These are phyloP conservation scores for Aspergillus carlsbadensis DNA, from an alignment of 495 filamentous ascomycete species.

Conservation along the genomic window DNA sequence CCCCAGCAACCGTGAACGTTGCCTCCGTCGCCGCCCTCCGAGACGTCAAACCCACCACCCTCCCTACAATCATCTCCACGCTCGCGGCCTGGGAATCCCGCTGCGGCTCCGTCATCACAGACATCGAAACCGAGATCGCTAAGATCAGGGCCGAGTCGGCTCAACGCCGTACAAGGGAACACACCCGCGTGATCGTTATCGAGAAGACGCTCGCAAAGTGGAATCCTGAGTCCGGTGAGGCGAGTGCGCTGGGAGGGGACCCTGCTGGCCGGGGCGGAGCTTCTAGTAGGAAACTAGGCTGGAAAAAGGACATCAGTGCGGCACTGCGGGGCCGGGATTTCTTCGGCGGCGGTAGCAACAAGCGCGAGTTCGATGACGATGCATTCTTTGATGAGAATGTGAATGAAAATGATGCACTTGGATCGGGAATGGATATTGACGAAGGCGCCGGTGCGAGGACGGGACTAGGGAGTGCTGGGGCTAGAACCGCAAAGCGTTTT, in stretches of 20 bases:
- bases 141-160: slow-evolving; percentile 55
- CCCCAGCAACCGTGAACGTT: slow-evolving; percentile 67
- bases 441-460: slow-evolving; percentile 33
- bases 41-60: slow-evolving; percentile 70
- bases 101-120: slow-evolving; percentile 70
- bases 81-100: slow-evolving; percentile 73
- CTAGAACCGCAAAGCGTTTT: slow-evolving; percentile 40
- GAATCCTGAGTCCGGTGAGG: slow-evolving; percentile 15
- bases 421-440: slow-evolving; percentile 49
- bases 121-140: slow-evolving; percentile 71
- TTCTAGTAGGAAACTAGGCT: slow-evolving; percentile 18
- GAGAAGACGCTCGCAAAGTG: slow-evolving; percentile 42
- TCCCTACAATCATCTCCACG: slow-evolving; percentile 62
- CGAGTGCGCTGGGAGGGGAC: background rate
- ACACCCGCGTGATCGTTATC: slow-evolving; percentile 43
- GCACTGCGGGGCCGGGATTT: slow-evolving; percentile 27
- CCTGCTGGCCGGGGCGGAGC: slow-evolving; percentile 10
- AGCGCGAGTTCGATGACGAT: slow-evolving; percentile 45
- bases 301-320: slow-evolving; percentile 21
- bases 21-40: slow-evolving; percentile 80
- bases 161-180: slow-evolving; percentile 48
- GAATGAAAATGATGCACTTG: slow-evolving; percentile 61
- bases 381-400: slow-evolving; percentile 37
- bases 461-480: slow-evolving; percentile 16
- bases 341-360: slow-evolving; percentile 36